A percentile compares a stretch with the other conserved stretches of the same genome.
Conservation (phyloP, 306 rosid species). For the Prunus fruticosa region DNA sequence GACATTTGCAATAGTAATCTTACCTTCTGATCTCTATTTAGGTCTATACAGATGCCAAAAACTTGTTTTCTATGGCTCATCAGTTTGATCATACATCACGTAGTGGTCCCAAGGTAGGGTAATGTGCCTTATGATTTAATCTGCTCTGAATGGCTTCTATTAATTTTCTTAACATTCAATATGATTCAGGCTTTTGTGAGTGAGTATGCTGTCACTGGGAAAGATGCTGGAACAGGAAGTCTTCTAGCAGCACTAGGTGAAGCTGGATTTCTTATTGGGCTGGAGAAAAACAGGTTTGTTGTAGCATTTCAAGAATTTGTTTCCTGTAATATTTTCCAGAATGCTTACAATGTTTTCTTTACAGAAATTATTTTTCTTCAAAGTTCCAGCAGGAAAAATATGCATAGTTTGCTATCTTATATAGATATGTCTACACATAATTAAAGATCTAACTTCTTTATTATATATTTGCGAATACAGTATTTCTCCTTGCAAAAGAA, state of each 20-base stretch:
- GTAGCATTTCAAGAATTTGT: slow-evolving; percentile 2
- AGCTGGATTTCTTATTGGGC: slow-evolving; percentile 85
- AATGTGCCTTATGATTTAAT: slow-evolving; percentile 1
- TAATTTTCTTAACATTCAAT: slow-evolving; percentile 14
- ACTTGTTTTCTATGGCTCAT: slow-evolving; percentile 62
- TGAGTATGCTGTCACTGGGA: slow-evolving; percentile 83
- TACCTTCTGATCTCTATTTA: slow-evolving; percentile 28
- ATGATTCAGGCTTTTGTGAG: slow-evolving; percentile 83
- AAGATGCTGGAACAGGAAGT: slow-evolving; percentile 82
- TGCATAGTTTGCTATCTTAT: not conserved
- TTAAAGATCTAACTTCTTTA: not conserved
- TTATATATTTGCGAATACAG: not conserved
- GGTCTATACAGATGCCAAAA: slow-evolving; percentile 69
- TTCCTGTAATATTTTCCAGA: not conserved
- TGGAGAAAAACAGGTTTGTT: slow-evolving; percentile 80
- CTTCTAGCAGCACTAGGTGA: slow-evolving; percentile 80
- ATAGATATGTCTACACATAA: not conserved
- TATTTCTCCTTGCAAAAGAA: not conserved
- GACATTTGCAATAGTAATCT: not conserved
- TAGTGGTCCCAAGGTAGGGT: slow-evolving; percentile 53
- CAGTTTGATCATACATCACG: slow-evolving; percentile 54
- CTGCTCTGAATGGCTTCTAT: not conserved
- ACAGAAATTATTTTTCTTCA: not conserved
- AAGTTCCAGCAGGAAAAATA: not conserved
- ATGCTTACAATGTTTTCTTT: not conserved